These are phyloP conservation scores for Mycena sp. DNA, from an alignment of 1,284 basidiomycete species.

Conservation along the genomic window DNA sequence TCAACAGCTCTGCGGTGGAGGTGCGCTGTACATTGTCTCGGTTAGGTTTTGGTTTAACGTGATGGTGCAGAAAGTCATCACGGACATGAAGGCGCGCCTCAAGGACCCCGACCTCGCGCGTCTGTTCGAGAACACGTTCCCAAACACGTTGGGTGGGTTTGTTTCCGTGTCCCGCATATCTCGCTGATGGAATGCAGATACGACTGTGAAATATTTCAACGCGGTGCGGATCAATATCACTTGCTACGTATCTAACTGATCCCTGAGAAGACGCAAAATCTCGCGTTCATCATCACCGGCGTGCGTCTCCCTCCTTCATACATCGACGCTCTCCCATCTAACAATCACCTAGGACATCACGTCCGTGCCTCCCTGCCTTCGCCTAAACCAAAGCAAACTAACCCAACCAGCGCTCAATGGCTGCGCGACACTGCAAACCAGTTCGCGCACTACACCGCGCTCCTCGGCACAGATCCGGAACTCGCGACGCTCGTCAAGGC, in stretches of 20 bases:
- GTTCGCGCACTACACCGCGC: slow-evolving; percentile 26
- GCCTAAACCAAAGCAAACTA: neutral
- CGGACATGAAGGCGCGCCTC: slow-evolving; percentile 61
- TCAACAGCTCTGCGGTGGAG: slow-evolving; percentile 64
- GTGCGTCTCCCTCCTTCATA: slow-evolving; percentile 42
- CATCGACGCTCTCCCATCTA: neutral
- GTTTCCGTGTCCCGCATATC: neutral
- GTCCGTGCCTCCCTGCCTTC: slow-evolving; percentile 41
- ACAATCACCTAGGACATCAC: slow-evolving; percentile 55
- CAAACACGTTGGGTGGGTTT: slow-evolving; percentile 60
- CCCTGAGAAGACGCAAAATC: slow-evolving; percentile 50
- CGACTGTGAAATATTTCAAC: slow-evolving; percentile 67
- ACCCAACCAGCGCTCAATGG: slow-evolving; percentile 55
- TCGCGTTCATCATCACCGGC: slow-evolving; percentile 68
- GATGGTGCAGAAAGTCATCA: slow-evolving; percentile 54
- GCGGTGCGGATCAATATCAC: slow-evolving; percentile 38
- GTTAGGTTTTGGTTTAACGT: neutral
- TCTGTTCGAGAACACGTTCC: slow-evolving; percentile 69
- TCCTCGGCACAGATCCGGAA: slow-evolving; percentile 16
- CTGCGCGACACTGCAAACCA: slow-evolving; percentile 69
- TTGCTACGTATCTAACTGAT: neutral
- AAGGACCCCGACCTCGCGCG: slow-evolving; percentile 69
- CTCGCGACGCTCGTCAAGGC: slow-evolving; percentile 27
- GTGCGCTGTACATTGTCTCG: slow-evolving; percentile 36
- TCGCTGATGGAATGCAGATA: slow-evolving; percentile 48